Evolutionary conservation across 352 stramenopile species (phyloP).

Genomic region (Lagenidium sp.): DNA sequence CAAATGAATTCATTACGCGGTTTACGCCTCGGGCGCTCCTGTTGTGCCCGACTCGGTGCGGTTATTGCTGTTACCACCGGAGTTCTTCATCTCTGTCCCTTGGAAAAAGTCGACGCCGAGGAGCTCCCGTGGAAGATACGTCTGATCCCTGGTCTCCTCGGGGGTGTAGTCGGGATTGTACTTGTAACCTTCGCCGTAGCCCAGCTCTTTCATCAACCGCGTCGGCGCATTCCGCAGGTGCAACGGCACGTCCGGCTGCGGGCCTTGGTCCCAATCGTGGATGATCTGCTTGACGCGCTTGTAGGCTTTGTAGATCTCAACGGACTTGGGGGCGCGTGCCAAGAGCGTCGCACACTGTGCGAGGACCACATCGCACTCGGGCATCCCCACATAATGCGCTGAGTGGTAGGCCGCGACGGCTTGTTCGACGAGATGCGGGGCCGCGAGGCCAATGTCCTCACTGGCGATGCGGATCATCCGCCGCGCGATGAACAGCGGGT

Average conservation of each 20-base stretch:
- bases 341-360: conserved; percentile 73
- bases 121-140: conserved; percentile 71
- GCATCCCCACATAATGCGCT: conserved; percentile 74
- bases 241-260: conserved; percentile 63
- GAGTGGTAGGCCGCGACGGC: conserved; percentile 66
- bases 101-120: conserved; percentile 51
- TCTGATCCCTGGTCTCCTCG: conserved; percentile 67
- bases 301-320: conserved; percentile 80
- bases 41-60: too few relatives aligned
- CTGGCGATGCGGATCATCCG: conserved; percentile 79
- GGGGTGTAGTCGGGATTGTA: conserved; percentile 74
- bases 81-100: too few relatives aligned
- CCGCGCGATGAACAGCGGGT: conserved; percentile 69
- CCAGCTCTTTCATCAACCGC: conserved; percentile 65
- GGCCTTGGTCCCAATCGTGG: conserved; percentile 33
- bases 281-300: conserved; percentile 68
- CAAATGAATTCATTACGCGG: too few relatives aligned
- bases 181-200: conserved; percentile 72
- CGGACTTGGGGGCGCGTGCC: conserved; percentile 73
- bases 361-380: conserved; percentile 77
- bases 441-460: conserved; percentile 76
- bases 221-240: conserved; percentile 80
- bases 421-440: conserved; percentile 55
- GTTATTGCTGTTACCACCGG: too few relatives aligned
- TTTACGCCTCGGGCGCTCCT: too few relatives aligned